These are phyloP conservation scores for Vigna angularis DNA, from an alignment of 306 rosid genomes.

Conservation along the genomic window DNA sequence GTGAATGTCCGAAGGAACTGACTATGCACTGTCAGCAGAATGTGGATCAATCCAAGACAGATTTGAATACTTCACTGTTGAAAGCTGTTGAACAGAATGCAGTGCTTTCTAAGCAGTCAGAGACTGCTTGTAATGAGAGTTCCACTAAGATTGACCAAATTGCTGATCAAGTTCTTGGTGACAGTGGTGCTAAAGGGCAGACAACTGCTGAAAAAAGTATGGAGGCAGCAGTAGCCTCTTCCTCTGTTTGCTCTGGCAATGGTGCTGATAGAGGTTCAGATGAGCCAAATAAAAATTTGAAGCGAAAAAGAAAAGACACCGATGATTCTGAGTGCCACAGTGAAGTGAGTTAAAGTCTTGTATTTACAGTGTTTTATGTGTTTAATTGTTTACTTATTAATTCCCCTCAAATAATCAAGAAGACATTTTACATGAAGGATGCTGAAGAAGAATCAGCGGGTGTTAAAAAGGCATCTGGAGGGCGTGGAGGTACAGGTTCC, in stretches of 20 bases:
- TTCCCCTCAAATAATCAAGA: slow-evolving; percentile 49
- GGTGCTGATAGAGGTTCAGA: slow-evolving; percentile 71
- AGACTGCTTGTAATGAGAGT: slow-evolving; percentile 56
- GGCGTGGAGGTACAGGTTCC: slow-evolving; percentile 63
- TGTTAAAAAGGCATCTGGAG: slow-evolving; percentile 58
- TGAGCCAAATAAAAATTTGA: slow-evolving; percentile 56
- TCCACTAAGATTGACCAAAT: slow-evolving; percentile 55
- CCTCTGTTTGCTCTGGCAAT: slow-evolving; percentile 88
- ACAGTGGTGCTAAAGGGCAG: slow-evolving; percentile 50
- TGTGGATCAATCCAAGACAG: slow-evolving; percentile 55
- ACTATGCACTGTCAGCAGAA: slow-evolving; percentile 52
- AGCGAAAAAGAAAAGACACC: slow-evolving; percentile 76
- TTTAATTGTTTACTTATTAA: slow-evolving; percentile 16
- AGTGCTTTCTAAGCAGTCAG: slow-evolving; percentile 53
- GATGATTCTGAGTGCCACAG: slow-evolving; percentile 94
- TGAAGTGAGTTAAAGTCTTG: slow-evolving; percentile 70
- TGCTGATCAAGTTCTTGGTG: slow-evolving; percentile 53
- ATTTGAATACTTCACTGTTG: slow-evolving; percentile 50
- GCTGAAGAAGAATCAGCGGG: slow-evolving; percentile 84
- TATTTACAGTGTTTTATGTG: slow-evolving; percentile 18
- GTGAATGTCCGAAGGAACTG: slow-evolving; percentile 54
- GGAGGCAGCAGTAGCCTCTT: slow-evolving; percentile 74
- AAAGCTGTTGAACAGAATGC: slow-evolving; percentile 59
- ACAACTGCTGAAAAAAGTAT: slow-evolving; percentile 58
- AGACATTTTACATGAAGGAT: slow-evolving; percentile 65